Evolutionary conservation across 2,329 filamentous ascomycete species (phyloP).

Genomic region (Clonostachys rhizophaga): DNA sequence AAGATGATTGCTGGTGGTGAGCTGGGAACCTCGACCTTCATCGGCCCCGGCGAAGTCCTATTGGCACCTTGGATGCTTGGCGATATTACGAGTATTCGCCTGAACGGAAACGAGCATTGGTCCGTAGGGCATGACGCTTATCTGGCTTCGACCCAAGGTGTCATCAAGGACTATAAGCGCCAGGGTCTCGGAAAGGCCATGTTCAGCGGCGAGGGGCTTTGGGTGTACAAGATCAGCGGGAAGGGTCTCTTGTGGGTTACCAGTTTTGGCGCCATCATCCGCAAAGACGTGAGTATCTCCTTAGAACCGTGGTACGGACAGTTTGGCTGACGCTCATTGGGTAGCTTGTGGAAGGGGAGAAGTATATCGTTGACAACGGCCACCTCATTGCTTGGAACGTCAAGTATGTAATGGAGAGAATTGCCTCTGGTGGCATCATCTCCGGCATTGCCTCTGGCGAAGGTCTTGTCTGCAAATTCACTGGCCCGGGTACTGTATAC

Average conservation of each 20-base stretch:
- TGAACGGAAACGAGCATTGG: slow-evolving; percentile 73
- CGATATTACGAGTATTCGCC: slow-evolving; percentile 76
- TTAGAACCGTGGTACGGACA: neutral
- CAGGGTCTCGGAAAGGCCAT: slow-evolving; percentile 86
- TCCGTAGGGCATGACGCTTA: slow-evolving; percentile 83
- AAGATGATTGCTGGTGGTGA: slow-evolving; percentile 84
- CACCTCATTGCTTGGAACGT: slow-evolving; percentile 97
- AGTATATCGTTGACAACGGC: slow-evolving; percentile 64
- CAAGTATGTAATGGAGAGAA: slow-evolving; percentile 86
- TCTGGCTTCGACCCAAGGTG: slow-evolving; percentile 79
- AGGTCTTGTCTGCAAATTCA: slow-evolving; percentile 92
- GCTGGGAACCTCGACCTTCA: slow-evolving; percentile 73
- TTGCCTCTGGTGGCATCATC: slow-evolving; percentile 88
- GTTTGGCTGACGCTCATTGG: slow-evolving; percentile 5
- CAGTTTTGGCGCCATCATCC: slow-evolving; percentile 90
- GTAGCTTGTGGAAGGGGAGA: slow-evolving; percentile 63
- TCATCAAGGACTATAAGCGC: slow-evolving; percentile 81
- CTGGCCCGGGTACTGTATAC: slow-evolving; percentile 84
- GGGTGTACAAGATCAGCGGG: slow-evolving; percentile 82
- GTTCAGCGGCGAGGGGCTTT: slow-evolving; percentile 90
- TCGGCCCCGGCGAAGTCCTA: slow-evolving; percentile 85
- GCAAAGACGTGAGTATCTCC: slow-evolving; percentile 71
- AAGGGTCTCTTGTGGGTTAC: slow-evolving; percentile 82
- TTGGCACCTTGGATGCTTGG: slow-evolving; percentile 77
- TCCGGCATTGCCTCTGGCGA: slow-evolving; percentile 78